Base-by-base conservation (phyloP, 208 protist species). In the Crithidia thermophila region DNA sequence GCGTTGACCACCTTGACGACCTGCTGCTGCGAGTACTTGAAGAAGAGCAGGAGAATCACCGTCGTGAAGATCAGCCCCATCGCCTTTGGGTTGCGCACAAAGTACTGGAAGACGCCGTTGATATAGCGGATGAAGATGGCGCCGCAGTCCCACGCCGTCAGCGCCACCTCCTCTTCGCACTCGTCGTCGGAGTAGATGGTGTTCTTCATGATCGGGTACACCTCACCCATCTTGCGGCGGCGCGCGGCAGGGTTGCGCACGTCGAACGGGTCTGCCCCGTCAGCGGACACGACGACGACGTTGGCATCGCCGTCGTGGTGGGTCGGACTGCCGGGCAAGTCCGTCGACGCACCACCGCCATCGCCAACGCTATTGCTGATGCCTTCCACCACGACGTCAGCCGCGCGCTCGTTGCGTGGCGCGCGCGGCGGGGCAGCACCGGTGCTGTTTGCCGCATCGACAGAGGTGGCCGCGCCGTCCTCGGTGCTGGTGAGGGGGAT, bases 181-280 rank as follows among this genome's bases (percentile, higher is more conserved):
- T 81, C 79, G 51, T 81, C 76, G 65, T 85, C 83, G 4, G 56
- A 70, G 72, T 84, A 85, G 66, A 88, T 83, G 42, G 83, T 84
- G 69, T 71, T 70, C 66, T 78, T 85, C 83, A 89, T 89, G 67
- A 84, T 84, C 4, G 79, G 72, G 59, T 83, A 85, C 23, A 81
- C 57, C 14, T 84, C 75, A 4, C 73, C 76, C 77, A 86, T 79
- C 36, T 34, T 82, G 53, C 75, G 64, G 14, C 46, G 76, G 7
- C 55, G 51, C 37, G 9, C 51, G 13, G 31, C 7, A 25, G 47
- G 37, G 37, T 55, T 65, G 50, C 46, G 16, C 52, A 57, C 73
- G 28, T 70, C 61, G 40, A 40, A 51, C 4, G 28, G 6, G 60
- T 66, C 52, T 16, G 16, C 16, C 16, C 31, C 50, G 31, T 56